phyloP scores from a whole-genome alignment of 805 yeast genomes.

The Starmera caribaea region DNA sequence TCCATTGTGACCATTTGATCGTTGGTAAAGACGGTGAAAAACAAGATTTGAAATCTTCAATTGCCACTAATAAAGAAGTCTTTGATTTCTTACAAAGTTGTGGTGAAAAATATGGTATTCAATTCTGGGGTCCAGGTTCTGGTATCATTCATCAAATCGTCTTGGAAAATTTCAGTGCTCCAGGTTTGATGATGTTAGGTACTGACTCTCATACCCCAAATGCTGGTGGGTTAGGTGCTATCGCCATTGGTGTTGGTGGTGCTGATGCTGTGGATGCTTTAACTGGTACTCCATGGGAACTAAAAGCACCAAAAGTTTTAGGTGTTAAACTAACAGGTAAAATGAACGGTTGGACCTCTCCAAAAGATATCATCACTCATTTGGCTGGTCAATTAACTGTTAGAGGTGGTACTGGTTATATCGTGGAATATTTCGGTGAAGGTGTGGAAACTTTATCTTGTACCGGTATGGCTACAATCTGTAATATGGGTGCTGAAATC shows the following conservation, averaged over 20 bases:
- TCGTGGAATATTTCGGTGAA: slow-evolving; percentile 93
- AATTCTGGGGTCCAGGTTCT: slow-evolving; percentile 99
- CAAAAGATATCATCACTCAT: slow-evolving; percentile 91
- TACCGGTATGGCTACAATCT: slow-evolving; percentile 99
- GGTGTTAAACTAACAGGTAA: slow-evolving; percentile 91
- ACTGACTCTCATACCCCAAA: slow-evolving; percentile 99
- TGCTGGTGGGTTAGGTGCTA: slow-evolving; percentile 98
- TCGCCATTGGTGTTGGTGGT: slow-evolving; percentile 99
- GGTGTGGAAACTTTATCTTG: slow-evolving; percentile 85
- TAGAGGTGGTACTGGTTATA: slow-evolving; percentile 95
- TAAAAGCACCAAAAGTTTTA: slow-evolving; percentile 90
- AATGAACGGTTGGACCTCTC: slow-evolving; percentile 91
- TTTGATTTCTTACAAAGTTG: slow-evolving; percentile 90
- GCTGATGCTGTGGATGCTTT: slow-evolving; percentile 99
- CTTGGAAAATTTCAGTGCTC: slow-evolving; percentile 91
- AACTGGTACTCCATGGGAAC: slow-evolving; percentile 97
- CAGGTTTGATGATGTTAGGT: slow-evolving; percentile 95
- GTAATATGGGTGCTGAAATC: slow-evolving; percentile 99
- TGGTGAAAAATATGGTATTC: slow-evolving; percentile 91
- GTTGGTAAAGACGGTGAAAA: slow-evolving; percentile 94
- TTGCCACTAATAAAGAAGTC: slow-evolving; percentile 85
- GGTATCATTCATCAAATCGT: slow-evolving; percentile 98
- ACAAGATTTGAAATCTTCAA: slow-evolving; percentile 70
- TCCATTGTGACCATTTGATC: slow-evolving; percentile 96
- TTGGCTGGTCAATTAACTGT: slow-evolving; percentile 91